Percentiles rank a stretch among this genome's conserved stretches.
These are phyloP conservation scores for Candida dubliniensis DNA, from an alignment of 1,139 yeast genomes.

Conservation along the genomic window DNA sequence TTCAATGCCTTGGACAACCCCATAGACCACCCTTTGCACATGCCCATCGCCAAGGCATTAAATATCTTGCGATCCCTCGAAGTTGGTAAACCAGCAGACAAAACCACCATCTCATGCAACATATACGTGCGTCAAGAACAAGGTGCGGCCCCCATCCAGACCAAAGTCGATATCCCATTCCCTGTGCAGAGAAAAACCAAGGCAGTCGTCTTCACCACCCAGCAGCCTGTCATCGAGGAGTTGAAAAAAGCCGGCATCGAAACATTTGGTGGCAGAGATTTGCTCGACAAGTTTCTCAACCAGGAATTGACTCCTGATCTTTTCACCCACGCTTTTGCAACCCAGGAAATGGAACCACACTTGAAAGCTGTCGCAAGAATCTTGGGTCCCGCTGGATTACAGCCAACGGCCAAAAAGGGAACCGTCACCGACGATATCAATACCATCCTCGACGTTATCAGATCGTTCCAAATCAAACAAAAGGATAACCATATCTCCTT, in stretches of 20 bases:
- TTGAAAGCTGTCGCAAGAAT: conserved; percentile 69
- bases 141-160: conserved; percentile 75
- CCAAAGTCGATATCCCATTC: conserved; percentile 75
- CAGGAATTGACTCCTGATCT: conserved; percentile 53
- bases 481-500: conserved; percentile 58
- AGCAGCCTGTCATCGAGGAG: conserved; percentile 50
- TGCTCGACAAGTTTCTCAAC: conserved; percentile 59
- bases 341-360: conserved; percentile 70
- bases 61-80: conserved; percentile 84
- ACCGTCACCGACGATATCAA: conserved; percentile 75
- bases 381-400: conserved; percentile 85
- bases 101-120: conserved; percentile 67
- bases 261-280: conserved; percentile 68
- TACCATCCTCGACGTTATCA: conserved; percentile 16
- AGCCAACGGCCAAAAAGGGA: conserved; percentile 86
- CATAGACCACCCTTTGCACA: conserved; percentile 56
- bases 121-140: conserved; percentile 72
- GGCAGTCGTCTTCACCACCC: conserved; percentile 67
- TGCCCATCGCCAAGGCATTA: conserved; percentile 73
- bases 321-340: conserved; percentile 82
- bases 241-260: conserved; percentile 61
- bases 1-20: conserved; percentile 47
- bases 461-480: conserved; percentile 70
- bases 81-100: conserved; percentile 73
- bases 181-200: conserved; percentile 60